Conservation (phyloP, 2,329 filamentous ascomycete species). For the Talaromyces verruculosus region DNA sequence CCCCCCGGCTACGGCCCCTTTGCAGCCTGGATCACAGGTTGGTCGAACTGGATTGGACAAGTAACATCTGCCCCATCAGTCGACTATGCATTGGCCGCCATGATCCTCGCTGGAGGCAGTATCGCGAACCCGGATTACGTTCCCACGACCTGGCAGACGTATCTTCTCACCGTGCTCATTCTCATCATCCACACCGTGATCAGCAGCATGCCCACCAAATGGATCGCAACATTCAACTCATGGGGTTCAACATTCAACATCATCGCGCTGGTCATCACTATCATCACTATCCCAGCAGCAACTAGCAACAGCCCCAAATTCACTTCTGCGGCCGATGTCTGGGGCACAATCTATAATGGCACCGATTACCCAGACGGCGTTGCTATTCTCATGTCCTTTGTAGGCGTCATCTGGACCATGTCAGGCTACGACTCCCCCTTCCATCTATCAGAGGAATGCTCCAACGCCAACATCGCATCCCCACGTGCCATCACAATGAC, state of each 20-base stretch:
- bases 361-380: slow-evolving; percentile 68
- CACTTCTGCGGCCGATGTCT: slow-evolving; percentile 59
- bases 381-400: slow-evolving; percentile 69
- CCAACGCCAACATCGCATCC: slow-evolving; percentile 68
- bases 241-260: slow-evolving; percentile 71
- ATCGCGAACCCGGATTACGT: slow-evolving; percentile 66
- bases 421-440: slow-evolving; percentile 68
- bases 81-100: slow-evolving; percentile 65
- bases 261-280: slow-evolving; percentile 62
- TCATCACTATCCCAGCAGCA: slow-evolving; percentile 67
- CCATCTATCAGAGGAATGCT: slow-evolving; percentile 73
- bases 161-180: slow-evolving; percentile 64
- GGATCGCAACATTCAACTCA: slow-evolving; percentile 69
- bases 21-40: slow-evolving; percentile 68
- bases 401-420: slow-evolving; percentile 70
- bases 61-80: slow-evolving; percentile 66
- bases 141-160: slow-evolving; percentile 66
- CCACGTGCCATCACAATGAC: slow-evolving; percentile 72
- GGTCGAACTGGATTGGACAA: slow-evolving; percentile 70
- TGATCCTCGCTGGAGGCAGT: slow-evolving; percentile 70
- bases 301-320: slow-evolving; percentile 61
- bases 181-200: slow-evolving; percentile 68
- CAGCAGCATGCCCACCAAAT: slow-evolving; percentile 69
- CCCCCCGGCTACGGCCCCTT: slow-evolving; percentile 65
- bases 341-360: slow-evolving; percentile 64